phyloP scores from a whole-genome alignment of 2,329 filamentous ascomycete genomes.

The Aspergillus jensenii region DNA sequence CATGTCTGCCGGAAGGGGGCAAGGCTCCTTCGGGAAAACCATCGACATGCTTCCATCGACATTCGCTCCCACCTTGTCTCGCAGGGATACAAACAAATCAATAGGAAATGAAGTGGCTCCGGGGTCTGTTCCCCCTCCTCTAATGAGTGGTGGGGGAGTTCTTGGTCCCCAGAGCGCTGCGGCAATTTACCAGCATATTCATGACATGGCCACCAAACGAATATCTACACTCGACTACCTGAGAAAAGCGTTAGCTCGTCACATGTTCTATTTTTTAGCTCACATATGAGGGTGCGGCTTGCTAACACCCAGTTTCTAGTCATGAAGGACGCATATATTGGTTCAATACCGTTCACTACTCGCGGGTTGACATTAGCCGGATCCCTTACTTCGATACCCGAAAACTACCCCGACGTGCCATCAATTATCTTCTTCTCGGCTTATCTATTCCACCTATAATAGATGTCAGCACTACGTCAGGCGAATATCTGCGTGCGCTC shows the following conservation, averaged over 20 bases:
- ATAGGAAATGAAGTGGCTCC: conserved; percentile 27
- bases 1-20: background rate
- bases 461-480: conserved; percentile 74
- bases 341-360: conserved; percentile 96
- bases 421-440: conserved; percentile 89
- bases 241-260: conserved; percentile 73
- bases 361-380: conserved; percentile 73
- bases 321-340: conserved; percentile 95
- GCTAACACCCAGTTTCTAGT: conserved; percentile 47
- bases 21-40: background rate
- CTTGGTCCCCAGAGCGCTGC: conserved; percentile 52
- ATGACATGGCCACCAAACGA: conserved; percentile 84
- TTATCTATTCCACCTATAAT: conserved; percentile 86
- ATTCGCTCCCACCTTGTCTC: conserved; percentile 33
- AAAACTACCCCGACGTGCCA: conserved; percentile 84
- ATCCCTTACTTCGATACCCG: conserved; percentile 83
- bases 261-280: background rate
- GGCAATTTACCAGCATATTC: conserved; percentile 66
- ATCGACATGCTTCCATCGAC: conserved; percentile 33
- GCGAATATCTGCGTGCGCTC: conserved; percentile 84
- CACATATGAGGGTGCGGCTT: background rate
- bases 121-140: conserved; percentile 29
- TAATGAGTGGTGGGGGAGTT: conserved; percentile 32
- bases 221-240: conserved; percentile 94
- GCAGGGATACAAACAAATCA: conserved; percentile 37